phyloP scores from a whole-genome alignment of 805 yeast species.

The Jamesozyma piceae region DNA sequence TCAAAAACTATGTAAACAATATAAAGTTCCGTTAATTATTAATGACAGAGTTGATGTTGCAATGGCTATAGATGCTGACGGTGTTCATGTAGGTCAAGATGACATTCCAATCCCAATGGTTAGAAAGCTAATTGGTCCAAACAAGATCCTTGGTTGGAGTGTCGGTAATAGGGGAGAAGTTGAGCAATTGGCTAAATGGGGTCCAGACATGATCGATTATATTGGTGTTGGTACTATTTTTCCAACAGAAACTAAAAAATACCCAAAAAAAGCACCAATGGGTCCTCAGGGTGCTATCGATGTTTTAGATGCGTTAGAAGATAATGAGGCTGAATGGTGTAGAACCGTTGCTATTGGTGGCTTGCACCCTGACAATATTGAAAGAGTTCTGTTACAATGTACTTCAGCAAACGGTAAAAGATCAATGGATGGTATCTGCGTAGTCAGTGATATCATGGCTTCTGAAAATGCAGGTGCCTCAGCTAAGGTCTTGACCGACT shows the following conservation, averaged over 20 bases:
- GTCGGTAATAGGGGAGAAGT: constrained; percentile 51
- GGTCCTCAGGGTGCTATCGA: constrained; percentile 61
- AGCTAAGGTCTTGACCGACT: constrained; percentile 32
- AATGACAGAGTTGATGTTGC: constrained; percentile 87
- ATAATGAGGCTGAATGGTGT: constrained; percentile 31
- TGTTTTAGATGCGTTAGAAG: constrained; percentile 40
- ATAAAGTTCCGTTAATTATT: constrained; percentile 66
- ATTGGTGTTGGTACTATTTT: constrained; percentile 79
- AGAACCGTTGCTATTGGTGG: constrained; percentile 78
- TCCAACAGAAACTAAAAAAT: constrained; percentile 62
- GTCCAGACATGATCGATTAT: constrained; percentile 48
- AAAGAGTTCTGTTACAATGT: constrained; percentile 43
- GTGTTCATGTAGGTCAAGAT: constrained; percentile 88
- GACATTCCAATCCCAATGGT: constrained; percentile 57
- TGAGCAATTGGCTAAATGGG: constrained; percentile 25
- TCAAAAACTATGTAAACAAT: constrained; percentile 49
- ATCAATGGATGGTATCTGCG: constrained; percentile 71
- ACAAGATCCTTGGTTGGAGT: constrained; percentile 72
- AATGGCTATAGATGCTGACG: constrained; percentile 80
- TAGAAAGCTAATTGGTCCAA: constrained; percentile 57
- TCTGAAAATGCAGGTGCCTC: constrained; percentile 43
- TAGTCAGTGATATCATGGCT: constrained; percentile 81
- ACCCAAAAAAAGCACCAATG: constrained; percentile 44
- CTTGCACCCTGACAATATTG: constrained; percentile 52
- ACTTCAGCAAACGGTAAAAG: constrained; percentile 36